Evolutionary conservation across 2,329 filamentous ascomycete genomes (phyloP), one percentile per base, ranked within the genome.

Genomic region (Hymenotorrendiella dingleyae): DNA sequence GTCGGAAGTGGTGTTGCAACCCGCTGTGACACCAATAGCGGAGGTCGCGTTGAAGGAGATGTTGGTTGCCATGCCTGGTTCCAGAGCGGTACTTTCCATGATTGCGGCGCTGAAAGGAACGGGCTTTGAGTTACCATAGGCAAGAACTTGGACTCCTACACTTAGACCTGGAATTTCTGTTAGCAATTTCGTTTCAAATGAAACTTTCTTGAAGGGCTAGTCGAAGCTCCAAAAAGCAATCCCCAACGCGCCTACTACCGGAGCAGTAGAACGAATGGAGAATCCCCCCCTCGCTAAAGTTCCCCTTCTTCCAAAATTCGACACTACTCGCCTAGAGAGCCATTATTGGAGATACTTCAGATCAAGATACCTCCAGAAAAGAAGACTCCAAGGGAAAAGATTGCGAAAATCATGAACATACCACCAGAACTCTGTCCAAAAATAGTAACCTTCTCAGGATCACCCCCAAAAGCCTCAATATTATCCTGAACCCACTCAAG

Each of bases 401-500:
- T n/a, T n/a, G n/a, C n/a, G 48, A 21, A 34, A 67, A 36, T 14
- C 28, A 12, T 11, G 7, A 14, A 17, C 40, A 67, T 67, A 35
- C 64, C 72, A 17, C 76, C 75, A 0, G 76, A 74, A 5, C 67
- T 71, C 55, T 78, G 73, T 24, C 78, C 80, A 71, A 76, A 77
- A 36, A 81, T 60, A 3, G 76, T 82, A 21, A 83, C 68, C 41
- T 73, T 71, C 3, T 61, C 58, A 2, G 64, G 65, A 48, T 82
- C 72, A 1, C 79, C 80, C 0, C 78, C 78, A 59, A 84, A 80
- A 3, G 60, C 60, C 5, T 61, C 69, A 37, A 80, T 73, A 56
- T 81, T 82, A 14, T 70, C 62, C 48, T 68, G 65, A 22, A 82
- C 70, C 80, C 79, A 84, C 42, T 67, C 62, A 20, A 83, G 65